Percentiles rank a stretch among this genome's conserved stretches.
Conservation (phyloP, 441 rosid genomes). For the Gossypium gossypioides region DNA sequence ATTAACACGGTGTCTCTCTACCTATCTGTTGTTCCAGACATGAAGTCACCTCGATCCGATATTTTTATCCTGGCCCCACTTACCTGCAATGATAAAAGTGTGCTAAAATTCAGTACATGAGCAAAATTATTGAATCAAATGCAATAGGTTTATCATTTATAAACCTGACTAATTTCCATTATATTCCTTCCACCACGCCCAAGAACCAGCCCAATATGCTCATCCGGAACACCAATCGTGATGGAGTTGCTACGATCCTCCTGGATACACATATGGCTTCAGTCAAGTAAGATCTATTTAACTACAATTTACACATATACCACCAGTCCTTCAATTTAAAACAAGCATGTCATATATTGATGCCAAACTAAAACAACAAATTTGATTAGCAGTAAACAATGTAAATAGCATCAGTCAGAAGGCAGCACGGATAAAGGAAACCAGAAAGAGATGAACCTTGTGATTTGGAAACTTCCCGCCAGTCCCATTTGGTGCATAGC, state of each 20-base stretch:
- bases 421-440: slow-evolving; percentile 14
- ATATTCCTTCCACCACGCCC: slow-evolving; percentile 97
- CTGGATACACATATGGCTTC: slow-evolving; percentile 31
- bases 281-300: slow-evolving; percentile 8
- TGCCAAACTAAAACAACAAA: slow-evolving; percentile 1
- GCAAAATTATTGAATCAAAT: neutral
- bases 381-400: neutral
- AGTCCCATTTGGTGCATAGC: slow-evolving; percentile 61
- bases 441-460: slow-evolving; percentile 49
- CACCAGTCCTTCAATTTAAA: neutral
- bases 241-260: slow-evolving; percentile 62
- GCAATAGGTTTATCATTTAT: neutral
- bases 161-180: slow-evolving; percentile 89
- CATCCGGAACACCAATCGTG: slow-evolving; percentile 87
- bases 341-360: neutral
- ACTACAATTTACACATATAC: neutral
- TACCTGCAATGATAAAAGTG: slow-evolving; percentile 35
- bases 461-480: slow-evolving; percentile 75
- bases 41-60: slow-evolving; percentile 92
- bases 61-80: slow-evolving; percentile 89
- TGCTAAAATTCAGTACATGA: slow-evolving; percentile 4
- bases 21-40: slow-evolving; percentile 89
- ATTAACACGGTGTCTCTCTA: slow-evolving; percentile 11
- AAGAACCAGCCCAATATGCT: slow-evolving; percentile 80
- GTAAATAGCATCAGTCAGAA: slow-evolving; percentile 1